Percentiles rank a stretch among this genome's conserved stretches.
These are phyloP conservation scores for Sclerotinia sclerotiorum DNA, from an alignment of 2,329 filamentous ascomycete genomes.

Conservation along the genomic window DNA sequence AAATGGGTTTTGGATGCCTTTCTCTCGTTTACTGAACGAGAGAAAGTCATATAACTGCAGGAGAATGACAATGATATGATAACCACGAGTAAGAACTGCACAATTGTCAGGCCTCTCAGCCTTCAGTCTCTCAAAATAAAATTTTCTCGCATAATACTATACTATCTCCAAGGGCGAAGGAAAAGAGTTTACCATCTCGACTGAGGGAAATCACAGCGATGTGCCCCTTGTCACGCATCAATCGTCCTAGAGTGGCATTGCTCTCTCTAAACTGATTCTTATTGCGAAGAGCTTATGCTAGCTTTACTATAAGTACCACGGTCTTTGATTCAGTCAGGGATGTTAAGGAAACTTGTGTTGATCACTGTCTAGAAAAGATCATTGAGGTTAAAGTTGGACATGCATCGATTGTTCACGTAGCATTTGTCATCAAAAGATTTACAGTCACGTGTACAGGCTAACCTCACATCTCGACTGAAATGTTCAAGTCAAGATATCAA, in stretches of 20 bases:
- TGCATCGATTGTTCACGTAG: background rate
- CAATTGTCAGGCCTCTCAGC: too few relatives aligned
- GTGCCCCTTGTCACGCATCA: background rate
- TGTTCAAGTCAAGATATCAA: background rate
- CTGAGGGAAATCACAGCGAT: background rate
- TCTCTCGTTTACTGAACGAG: too few relatives aligned
- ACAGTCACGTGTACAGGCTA: background rate
- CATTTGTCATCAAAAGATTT: background rate
- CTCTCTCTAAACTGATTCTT: too few relatives aligned
- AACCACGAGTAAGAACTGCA: background rate
- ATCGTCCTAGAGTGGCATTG: too few relatives aligned
- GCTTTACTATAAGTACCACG: background rate
- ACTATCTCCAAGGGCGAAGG: background rate
- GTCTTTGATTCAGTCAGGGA: background rate
- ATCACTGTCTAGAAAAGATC: too few relatives aligned
- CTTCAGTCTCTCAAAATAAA: fast-evolving
- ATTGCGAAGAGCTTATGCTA: too few relatives aligned
- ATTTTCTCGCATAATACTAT: too few relatives aligned
- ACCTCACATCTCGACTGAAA: background rate
- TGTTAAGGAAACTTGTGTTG: too few relatives aligned
- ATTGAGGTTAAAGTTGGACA: background rate
- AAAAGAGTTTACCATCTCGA: background rate
- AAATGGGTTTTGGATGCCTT: too few relatives aligned
- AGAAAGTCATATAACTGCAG: too few relatives aligned
- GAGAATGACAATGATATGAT: background rate